Evolutionary conservation across 164 flowering plant genomes (phyloP).

Genomic region (Magnolia kwangsiensis): DNA sequence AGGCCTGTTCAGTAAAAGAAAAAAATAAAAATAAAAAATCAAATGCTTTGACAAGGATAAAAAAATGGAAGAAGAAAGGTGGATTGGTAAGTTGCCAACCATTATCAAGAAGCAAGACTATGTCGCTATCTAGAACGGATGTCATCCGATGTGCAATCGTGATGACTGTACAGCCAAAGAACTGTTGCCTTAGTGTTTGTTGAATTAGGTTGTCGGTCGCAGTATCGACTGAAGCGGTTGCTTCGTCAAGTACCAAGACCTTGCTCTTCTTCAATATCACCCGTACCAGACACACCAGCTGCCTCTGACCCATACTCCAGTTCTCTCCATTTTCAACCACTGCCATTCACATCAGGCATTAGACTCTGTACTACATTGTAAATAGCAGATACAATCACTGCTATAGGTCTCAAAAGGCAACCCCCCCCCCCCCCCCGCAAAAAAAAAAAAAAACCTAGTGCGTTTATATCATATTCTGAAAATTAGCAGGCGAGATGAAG

Average conservation of each 20-base stretch:
- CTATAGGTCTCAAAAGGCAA: no score
- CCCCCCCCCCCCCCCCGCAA: no score
- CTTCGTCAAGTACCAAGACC: constrained; percentile 83
- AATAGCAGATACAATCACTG: no score
- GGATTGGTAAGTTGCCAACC: constrained; percentile 33
- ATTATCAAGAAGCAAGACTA: constrained; percentile 63
- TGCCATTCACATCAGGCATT: constrained; percentile 17
- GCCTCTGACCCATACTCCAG: constrained; percentile 94
- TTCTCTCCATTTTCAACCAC: constrained; percentile 88
- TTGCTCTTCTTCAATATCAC: constrained; percentile 78
- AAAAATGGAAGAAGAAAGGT: not conserved
- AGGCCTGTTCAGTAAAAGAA: constrained; percentile 40
- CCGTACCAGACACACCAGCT: constrained; percentile 76
- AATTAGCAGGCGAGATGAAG: not conserved
- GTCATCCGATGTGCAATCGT: constrained; percentile 78
- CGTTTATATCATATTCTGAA: not conserved
- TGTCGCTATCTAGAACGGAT: constrained; percentile 69
- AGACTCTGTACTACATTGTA: no score
- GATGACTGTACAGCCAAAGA: constrained; percentile 56
- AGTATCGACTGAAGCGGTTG: constrained; percentile 89
- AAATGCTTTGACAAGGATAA: not conserved
- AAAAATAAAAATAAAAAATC: not conserved
- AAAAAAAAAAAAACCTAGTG: no score
- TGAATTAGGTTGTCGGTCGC: constrained; percentile 84
- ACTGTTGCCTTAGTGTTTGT: constrained; percentile 58